Evolutionary conservation across 2,329 filamentous ascomycete species (phyloP), one percentile per base, ranked within the genome.

Genomic region (Exophiala spinifera): DNA sequence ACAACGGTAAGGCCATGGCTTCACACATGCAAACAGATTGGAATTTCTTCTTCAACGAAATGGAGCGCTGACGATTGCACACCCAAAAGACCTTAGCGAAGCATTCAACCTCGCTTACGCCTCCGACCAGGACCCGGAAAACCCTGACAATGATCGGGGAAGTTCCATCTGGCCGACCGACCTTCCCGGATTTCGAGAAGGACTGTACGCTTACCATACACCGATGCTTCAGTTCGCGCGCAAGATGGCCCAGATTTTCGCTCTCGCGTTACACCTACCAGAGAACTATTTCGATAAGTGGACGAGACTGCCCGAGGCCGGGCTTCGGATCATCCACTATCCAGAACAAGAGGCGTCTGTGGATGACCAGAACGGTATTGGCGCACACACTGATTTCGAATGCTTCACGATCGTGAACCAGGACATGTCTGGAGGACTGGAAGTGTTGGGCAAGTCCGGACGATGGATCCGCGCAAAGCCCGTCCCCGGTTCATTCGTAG

Each of bases 331-430:
- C 31, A 61, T 77, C 51, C 74, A 75, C 56, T 79, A 79, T 51
- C 77, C 75, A 6, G 64, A 64, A 17, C 69, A 70, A 25, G 44
- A 66, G 3, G 50, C 57, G 13, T 45, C 58, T 33, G 51, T 53
- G 14, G 62, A 65, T 23, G 67, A 76, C 21, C 65, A 69, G 5
- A 68, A 73, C 51, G 73, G 73, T 3, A 72, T 74, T 28, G 71
- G 71, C 11, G 70, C 76, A 0, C 76, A 79, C 51, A 79, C 76
- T 2, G 76, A 79, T 54, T 74, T 77, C 25, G 71, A 76, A 44
- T 75, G 75, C 51, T 74, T 79, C 53, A 79, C 76, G 1, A 76
- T 77, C 50, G 67, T 79, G 1, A 70, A 72, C 10, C 75, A 78
- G 46, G 75, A 77, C 46, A 53, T 66, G 3, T 65, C 63, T 0